phyloP scores from a whole-genome alignment of 2,329 filamentous ascomycete species.

The Phaeosphaeria sp. region DNA sequence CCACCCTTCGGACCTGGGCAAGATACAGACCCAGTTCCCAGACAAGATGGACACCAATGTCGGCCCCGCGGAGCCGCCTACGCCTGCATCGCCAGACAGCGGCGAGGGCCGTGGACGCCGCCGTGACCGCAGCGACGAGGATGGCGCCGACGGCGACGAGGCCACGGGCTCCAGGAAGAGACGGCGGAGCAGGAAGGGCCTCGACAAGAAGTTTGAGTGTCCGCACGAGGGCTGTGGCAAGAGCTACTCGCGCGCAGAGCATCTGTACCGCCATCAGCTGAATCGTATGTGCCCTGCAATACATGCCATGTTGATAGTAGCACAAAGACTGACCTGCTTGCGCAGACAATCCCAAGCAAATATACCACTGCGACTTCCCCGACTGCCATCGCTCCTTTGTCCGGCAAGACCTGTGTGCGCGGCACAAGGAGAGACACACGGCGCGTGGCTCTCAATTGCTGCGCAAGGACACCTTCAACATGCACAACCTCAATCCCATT shows the following conservation, averaged over 20 bases:
- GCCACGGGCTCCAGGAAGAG: constrained; percentile 58
- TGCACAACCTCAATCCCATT: constrained; percentile 57
- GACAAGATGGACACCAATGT: constrained; percentile 42
- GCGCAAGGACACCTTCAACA: constrained; percentile 70
- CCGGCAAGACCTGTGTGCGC: constrained; percentile 87
- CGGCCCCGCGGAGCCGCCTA: constrained; percentile 36
- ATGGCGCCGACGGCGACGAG: constrained; percentile 37
- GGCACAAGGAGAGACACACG: constrained; percentile 58
- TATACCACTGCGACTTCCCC: constrained; percentile 90
- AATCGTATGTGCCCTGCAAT: constrained; percentile 70
- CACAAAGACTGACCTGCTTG: not conserved
- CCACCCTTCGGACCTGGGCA: constrained; percentile 44
- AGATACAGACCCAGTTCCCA: constrained; percentile 41
- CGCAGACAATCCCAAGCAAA: constrained; percentile 88
- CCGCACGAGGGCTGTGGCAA: constrained; percentile 88
- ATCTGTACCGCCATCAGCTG: constrained; percentile 93
- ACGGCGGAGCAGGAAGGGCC: constrained; percentile 74
- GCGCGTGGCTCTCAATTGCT: constrained; percentile 76
- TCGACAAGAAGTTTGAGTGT: constrained; percentile 76
- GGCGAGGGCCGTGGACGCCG: constrained; percentile 47
- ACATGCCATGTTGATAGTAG: not conserved
- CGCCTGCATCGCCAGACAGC: constrained; percentile 42
- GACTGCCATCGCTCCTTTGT: constrained; percentile 92
- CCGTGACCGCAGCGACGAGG: constrained; percentile 43
- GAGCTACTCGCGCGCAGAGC: constrained; percentile 94